Base-by-base conservation (phyloP, 495 filamentous ascomycete genomes). In the Penicillium malachiteum region DNA sequence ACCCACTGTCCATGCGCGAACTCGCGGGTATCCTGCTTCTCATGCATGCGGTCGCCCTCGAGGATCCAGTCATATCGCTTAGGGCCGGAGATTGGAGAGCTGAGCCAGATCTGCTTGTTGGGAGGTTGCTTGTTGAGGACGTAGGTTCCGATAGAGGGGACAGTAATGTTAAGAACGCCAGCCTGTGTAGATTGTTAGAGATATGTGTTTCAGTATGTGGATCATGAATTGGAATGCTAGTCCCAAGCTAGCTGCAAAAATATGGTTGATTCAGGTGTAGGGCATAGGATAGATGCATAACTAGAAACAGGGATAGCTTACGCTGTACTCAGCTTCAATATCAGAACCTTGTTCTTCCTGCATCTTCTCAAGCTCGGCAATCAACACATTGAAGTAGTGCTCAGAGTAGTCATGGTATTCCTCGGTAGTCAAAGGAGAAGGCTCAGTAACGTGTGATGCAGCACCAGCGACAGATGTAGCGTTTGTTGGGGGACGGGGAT, bases 51-150 rank as follows among this genome's bases (percentile, higher is more conserved):
- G 55, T 92, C 89, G 33, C 83, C 83, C 35, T 77, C 57, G 21
- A 89, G 63, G 21, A 95, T 87, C 79, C 88, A 97, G 64, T 97
- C 90, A 72, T 86, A 97, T 46, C 91, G 83, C 71, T 96, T 96
- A 1, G 95, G 95, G 0, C 94, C 94, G n/a, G 88, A 88, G 43
- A 88, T 78, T 5, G 94, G 94, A 16, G 91, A 96, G 34, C 89
- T 91, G 26, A 98, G 84, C 94, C 95, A 98, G 64, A 98, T 93
- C 70, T 98, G 94, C 75, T 87, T 90, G 78, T 96, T 97, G 16
- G 92, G 90, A 0, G 94, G 94, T 70, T 97, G 94, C 75, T 98
- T 98, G 81, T 97, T 97, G 66, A 98, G 78, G 3, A 97, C 87
- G 61, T 91, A 98, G 18, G 83, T 91, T 46, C 92, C 93, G 11